Evolutionary conservation across 352 stramenopile genomes (phyloP), one percentile per base, ranked within the genome.

Genomic region (Pelagophyceae sp.): DNA sequence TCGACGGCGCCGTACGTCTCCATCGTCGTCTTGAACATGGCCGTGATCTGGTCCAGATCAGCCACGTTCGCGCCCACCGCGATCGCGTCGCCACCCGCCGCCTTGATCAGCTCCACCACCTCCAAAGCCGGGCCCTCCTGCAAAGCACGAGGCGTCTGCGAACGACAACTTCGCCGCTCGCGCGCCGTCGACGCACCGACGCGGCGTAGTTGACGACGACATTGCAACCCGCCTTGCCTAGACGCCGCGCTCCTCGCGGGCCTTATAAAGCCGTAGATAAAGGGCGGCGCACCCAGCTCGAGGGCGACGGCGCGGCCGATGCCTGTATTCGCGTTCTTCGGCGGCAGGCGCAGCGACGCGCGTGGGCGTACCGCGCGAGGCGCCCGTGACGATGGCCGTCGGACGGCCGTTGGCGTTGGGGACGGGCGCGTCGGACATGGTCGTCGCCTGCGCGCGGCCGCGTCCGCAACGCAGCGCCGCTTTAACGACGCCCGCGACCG

Each of bases 231-330:
- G 75, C 61, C n/a, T n/a, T n/a, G n/a, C n/a, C n/a, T n/a, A n/a
- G n/a, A n/a, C n/a, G n/a, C n/a, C n/a, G n/a, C n/a, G n/a, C n/a
- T n/a, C n/a, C n/a, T n/a, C n/a, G n/a, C n/a, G n/a, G n/a, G n/a
- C n/a, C n/a, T n/a, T n/a, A n/a, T n/a, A n/a, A n/a, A n/a, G n/a
- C n/a, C n/a, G n/a, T n/a, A n/a, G n/a, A n/a, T n/a, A n/a, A n/a
- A n/a, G n/a, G n/a, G n/a, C n/a, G n/a, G n/a, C 31, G 85, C 84
- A 75, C 85, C 90, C 69, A 94, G 81, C 33, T 90, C 86, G 60
- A 90, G 78, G 27, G 90, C 90, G 83, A 93, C 92, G 23, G 89
- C 81, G 60, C 82, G 82, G 81, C 90, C 90, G 33, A 94, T 83
- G 27, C 82, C 82, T 32, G 45, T n/a, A n/a, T n/a, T n/a, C n/a